phyloP scores from a whole-genome alignment of 371 early-diverging fungal genomes.

The Cokeromyces recurvatus region DNA sequence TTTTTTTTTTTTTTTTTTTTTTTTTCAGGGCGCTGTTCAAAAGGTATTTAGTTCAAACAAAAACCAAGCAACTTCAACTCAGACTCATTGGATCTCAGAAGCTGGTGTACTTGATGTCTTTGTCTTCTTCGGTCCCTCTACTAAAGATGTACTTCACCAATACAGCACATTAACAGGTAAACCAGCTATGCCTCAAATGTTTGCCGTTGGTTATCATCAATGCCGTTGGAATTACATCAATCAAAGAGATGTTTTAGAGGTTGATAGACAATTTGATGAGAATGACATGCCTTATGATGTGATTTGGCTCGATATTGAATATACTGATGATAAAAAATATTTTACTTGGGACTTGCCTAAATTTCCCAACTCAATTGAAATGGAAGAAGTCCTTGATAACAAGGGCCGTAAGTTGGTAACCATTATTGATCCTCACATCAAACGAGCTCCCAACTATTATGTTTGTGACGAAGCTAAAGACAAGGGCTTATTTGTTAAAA shows the following conservation, averaged over 20 bases:
- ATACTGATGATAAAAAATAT: conserved; percentile 87
- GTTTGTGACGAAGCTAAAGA: conserved; percentile 77
- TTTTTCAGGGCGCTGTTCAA: conserved; percentile 25
- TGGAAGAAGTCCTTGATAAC: conserved; percentile 72
- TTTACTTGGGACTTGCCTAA: conserved; percentile 87
- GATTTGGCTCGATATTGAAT: conserved; percentile 94
- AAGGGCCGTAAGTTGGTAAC: conserved; percentile 90
- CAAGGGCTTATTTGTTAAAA: conserved; percentile 74
- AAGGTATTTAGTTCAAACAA: conserved; percentile 26
- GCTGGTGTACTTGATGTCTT: conserved; percentile 88
- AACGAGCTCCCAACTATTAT: conserved; percentile 70
- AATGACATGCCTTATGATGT: conserved; percentile 91
- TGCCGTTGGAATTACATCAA: conserved; percentile 93
- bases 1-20: too few species aligned
- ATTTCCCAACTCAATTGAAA: conserved; percentile 84
- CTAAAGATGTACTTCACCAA: conserved; percentile 67
- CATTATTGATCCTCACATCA: conserved; percentile 97
- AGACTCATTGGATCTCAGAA: conserved; percentile 94
- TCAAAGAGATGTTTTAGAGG: conserved; percentile 76
- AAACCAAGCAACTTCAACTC: conserved; percentile 28
- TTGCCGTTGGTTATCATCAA: conserved; percentile 92
- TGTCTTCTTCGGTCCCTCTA: conserved; percentile 81
- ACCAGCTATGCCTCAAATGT: conserved; percentile 83
- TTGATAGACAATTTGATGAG: conserved; percentile 77
- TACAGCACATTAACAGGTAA: conserved; percentile 78